Evolutionary conservation across 495 filamentous ascomycete species (phyloP).

Genomic region (Cercophora sp.): DNA sequence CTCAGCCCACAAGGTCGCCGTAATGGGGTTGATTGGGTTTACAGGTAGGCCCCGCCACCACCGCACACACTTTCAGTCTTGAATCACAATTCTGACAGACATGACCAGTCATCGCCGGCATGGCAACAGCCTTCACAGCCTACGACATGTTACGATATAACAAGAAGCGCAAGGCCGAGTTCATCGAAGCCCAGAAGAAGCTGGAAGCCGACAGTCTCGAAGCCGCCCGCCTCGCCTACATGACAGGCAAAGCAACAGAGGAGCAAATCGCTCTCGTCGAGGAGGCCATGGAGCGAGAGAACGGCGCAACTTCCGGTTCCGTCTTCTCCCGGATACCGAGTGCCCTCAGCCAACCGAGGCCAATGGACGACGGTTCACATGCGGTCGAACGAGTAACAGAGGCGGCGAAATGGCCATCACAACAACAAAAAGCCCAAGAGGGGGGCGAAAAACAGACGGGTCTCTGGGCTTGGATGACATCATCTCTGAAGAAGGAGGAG

Average conservation of each 20-base stretch:
- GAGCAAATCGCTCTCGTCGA: slow-evolving; percentile 50
- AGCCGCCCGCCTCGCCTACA: slow-evolving; percentile 56
- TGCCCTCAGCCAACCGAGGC: slow-evolving; percentile 23
- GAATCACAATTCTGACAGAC: neutral
- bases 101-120: slow-evolving; percentile 64
- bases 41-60: slow-evolving; percentile 57
- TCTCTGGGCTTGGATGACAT: slow-evolving; percentile 37
- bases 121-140: slow-evolving; percentile 74
- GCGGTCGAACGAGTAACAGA: slow-evolving; percentile 12
- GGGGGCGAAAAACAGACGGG: slow-evolving; percentile 17
- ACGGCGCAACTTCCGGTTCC: slow-evolving; percentile 17
- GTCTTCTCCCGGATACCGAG: slow-evolving; percentile 34
- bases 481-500: slow-evolving; percentile 57
- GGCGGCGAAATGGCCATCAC: slow-evolving; percentile 14
- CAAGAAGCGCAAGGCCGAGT: slow-evolving; percentile 62
- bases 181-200: slow-evolving; percentile 58
- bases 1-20: slow-evolving; percentile 72
- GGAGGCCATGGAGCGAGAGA: slow-evolving; percentile 34
- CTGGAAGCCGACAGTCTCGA: slow-evolving; percentile 50
- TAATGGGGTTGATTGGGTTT: slow-evolving; percentile 68
- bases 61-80: neutral
- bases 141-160: slow-evolving; percentile 87
- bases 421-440: slow-evolving; percentile 17
- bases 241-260: slow-evolving; percentile 58
- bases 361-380: slow-evolving; percentile 1